phyloP scores from a whole-genome alignment of 768 basidiomycete genomes.

The Stropharia rugosoannulata region DNA sequence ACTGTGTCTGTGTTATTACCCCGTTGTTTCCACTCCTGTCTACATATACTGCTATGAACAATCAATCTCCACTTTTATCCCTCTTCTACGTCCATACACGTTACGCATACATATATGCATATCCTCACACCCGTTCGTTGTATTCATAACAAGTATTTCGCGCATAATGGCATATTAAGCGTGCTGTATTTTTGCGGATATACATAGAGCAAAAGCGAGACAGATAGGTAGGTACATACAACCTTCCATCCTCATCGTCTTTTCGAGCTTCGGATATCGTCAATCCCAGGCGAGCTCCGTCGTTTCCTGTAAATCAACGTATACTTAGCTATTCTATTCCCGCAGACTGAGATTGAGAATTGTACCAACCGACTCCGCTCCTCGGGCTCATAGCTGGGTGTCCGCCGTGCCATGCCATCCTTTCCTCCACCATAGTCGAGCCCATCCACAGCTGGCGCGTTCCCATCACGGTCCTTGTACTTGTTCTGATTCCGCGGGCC shows the following conservation, averaged over 20 bases:
- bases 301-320: slow-evolving; percentile 54
- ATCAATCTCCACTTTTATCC: not conserved
- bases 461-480: slow-evolving; percentile 86
- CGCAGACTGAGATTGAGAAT: not conserved
- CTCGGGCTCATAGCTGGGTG: slow-evolving; percentile 66
- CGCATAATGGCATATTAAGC: not conserved
- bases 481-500: slow-evolving; percentile 88
- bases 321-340: not conserved
- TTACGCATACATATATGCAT: too few species aligned
- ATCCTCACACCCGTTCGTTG: too few species aligned
- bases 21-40: not conserved
- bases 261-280: slow-evolving; percentile 68
- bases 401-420: slow-evolving; percentile 51
- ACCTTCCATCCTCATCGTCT: slow-evolving; percentile 47
- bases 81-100: not conserved
- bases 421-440: slow-evolving; percentile 67
- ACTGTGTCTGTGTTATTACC: slow-evolving; percentile 8
- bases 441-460: slow-evolving; percentile 85
- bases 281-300: slow-evolving; percentile 68
- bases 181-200: slow-evolving; percentile 17
- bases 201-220: slow-evolving; percentile 16
- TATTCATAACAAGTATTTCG: slow-evolving; percentile 1
- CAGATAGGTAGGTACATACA: not conserved
- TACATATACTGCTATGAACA: not conserved
- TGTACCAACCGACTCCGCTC: slow-evolving; percentile 59